Evolutionary conservation across 805 yeast species (phyloP).

Genomic region (Candida mattraensis): DNA sequence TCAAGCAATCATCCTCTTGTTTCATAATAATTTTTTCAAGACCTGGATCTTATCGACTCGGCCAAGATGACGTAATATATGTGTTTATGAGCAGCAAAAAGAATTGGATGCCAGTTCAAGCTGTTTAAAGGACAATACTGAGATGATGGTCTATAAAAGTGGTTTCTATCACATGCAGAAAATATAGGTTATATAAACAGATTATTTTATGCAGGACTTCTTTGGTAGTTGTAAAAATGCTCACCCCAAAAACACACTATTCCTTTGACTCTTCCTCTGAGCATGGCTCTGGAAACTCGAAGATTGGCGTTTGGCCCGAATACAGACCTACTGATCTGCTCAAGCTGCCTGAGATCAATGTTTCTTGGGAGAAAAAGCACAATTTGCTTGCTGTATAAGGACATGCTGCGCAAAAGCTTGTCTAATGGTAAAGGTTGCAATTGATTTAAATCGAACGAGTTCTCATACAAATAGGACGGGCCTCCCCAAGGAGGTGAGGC

Average conservation of each 20-base stretch:
- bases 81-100: no score
- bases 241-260: constrained; percentile 62
- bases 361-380: constrained; percentile 66
- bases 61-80: no score
- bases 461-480: constrained; percentile 49
- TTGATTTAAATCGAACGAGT: constrained; percentile 45
- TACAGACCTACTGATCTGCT: constrained; percentile 44
- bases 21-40: no score
- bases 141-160: no score
- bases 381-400: constrained; percentile 44
- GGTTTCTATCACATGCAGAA: no score
- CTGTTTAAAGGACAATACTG: no score
- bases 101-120: no score
- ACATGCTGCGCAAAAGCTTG: constrained; percentile 43
- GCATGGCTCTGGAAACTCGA: constrained; percentile 44
- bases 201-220: no score
- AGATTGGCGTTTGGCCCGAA: constrained; percentile 45
- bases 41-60: no score
- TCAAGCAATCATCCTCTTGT: no score
- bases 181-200: no score
- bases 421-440: constrained; percentile 51
- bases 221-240: constrained; percentile 32
- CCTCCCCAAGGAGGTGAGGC: constrained; percentile 95
- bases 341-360: constrained; percentile 52
- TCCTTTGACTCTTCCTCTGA: constrained; percentile 50